These are phyloP conservation scores for Groenewaldozyma salmanticensis DNA, from an alignment of 805 yeast genomes.

Conservation along the genomic window DNA sequence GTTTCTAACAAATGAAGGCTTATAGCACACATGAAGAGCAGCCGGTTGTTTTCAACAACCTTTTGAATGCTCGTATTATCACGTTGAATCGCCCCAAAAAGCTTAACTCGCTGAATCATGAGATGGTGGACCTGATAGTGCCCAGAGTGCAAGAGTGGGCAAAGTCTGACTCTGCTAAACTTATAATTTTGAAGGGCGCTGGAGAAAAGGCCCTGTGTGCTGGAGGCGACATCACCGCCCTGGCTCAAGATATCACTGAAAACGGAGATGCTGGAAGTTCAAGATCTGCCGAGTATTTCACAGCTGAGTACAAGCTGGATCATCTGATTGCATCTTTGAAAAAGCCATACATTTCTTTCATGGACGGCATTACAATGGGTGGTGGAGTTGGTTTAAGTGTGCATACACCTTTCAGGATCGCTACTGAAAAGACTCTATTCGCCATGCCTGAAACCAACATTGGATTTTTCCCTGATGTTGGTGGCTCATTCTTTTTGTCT, in stretches of 20 bases:
- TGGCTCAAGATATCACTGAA: constrained; percentile 37
- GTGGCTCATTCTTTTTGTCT: constrained; percentile 82
- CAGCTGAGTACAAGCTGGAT: constrained; percentile 71
- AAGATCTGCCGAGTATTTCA: constrained; percentile 57
- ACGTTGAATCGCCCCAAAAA: constrained; percentile 72
- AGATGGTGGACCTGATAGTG: constrained; percentile 63
- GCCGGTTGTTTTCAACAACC: constrained; percentile 56
- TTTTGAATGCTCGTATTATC: constrained; percentile 60
- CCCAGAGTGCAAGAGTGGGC: constrained; percentile 72
- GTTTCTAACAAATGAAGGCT: constrained; percentile 1
- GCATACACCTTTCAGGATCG: constrained; percentile 86
- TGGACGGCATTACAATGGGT: constrained; percentile 95
- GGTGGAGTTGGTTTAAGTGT: constrained; percentile 93
- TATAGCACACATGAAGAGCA: constrained; percentile 17
- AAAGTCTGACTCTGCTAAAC: constrained; percentile 52
- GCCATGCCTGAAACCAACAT: constrained; percentile 99
- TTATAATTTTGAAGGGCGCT: constrained; percentile 58
- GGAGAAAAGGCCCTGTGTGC: constrained; percentile 74
- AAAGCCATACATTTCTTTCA: constrained; percentile 77
- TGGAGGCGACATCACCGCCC: constrained; percentile 88
- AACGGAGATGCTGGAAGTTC: constrained; percentile 37
- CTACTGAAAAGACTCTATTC: constrained; percentile 81
- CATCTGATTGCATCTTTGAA: constrained; percentile 69
- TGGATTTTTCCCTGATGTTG: constrained; percentile 95
- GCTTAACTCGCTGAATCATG: constrained; percentile 71